Conservation (phyloP, 1,284 basidiomycete species). For the Leccinum pallidistipes region DNA sequence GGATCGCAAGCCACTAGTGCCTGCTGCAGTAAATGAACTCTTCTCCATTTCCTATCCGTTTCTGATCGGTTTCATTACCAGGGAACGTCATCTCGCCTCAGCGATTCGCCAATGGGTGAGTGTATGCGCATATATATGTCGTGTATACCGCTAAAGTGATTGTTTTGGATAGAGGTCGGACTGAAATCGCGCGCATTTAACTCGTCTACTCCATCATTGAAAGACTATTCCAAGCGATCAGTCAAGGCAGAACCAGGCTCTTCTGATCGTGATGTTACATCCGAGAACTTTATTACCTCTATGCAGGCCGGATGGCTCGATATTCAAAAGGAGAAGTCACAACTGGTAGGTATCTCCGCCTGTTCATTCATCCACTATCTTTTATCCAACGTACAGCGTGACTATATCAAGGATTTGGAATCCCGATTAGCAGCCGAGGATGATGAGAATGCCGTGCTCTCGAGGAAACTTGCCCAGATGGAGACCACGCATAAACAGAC, state of each 20-base stretch:
- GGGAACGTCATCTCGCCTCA: constrained; percentile 12
- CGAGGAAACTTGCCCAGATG: constrained; percentile 13
- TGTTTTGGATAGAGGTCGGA: constrained; percentile 11
- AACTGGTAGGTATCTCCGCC: constrained; percentile 12
- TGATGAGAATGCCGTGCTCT: constrained; percentile 17
- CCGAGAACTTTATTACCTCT: constrained; percentile 1
- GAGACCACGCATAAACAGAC: constrained; percentile 21
- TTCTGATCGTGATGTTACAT: not conserved
- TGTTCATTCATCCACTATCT: not conserved
- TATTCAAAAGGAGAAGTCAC: constrained; percentile 8
- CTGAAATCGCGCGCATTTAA: constrained; percentile 3
- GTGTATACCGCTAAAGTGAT: not conserved
- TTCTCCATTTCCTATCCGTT: not conserved
- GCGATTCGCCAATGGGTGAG: constrained; percentile 23
- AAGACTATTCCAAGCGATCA: constrained; percentile 8
- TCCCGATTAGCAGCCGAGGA: constrained; percentile 20
- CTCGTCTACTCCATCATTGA: constrained; percentile 2
- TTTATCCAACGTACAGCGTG: constrained; percentile 15
- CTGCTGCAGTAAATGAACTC: constrained; percentile 10
- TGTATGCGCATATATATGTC: constrained; percentile 21
- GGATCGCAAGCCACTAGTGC: constrained; percentile 5
- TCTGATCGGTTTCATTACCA: constrained; percentile 2
- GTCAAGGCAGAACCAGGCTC: constrained; percentile 3
- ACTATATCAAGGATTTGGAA: constrained; percentile 21
- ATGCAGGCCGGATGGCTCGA: not conserved